Evolutionary conservation across 1,284 basidiomycete species (phyloP).

Genomic region (Ganoderma resinaceum): DNA sequence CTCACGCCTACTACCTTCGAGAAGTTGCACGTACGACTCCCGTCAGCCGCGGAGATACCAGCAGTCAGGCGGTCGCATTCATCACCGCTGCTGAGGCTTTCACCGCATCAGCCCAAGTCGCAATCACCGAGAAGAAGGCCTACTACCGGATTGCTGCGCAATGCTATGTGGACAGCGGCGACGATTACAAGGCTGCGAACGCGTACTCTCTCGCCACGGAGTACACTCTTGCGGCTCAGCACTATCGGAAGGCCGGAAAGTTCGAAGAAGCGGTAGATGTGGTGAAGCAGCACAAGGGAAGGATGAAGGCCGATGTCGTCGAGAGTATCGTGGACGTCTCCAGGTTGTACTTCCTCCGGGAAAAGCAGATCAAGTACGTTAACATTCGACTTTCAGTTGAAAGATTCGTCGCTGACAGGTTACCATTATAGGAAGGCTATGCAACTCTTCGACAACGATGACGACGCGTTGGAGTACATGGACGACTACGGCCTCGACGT

Average conservation of each 20-base stretch:
- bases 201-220: conserved; percentile 52
- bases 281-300: conserved; percentile 42
- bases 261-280: conserved; percentile 64
- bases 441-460: conserved; percentile 55
- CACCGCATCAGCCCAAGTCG: conserved; percentile 45
- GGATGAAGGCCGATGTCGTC: conserved; percentile 45
- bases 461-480: conserved; percentile 65
- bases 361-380: conserved; percentile 52
- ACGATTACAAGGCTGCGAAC: conserved; percentile 53
- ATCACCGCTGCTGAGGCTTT: conserved; percentile 58
- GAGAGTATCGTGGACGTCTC: conserved; percentile 55
- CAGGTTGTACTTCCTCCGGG: conserved; percentile 58
- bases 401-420: too few relatives aligned
- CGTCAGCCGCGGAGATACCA: conserved; percentile 42
- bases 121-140: conserved; percentile 37
- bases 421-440: conserved; percentile 49
- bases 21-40: conserved; percentile 45
- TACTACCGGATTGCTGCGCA: conserved; percentile 61
- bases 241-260: conserved; percentile 54
- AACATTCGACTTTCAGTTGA: not conserved
- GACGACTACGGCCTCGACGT: conserved; percentile 62
- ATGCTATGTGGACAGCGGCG: conserved; percentile 53
- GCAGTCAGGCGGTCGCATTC: conserved; percentile 47
- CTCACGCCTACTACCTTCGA: conserved; percentile 53
- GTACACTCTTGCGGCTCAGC: conserved; percentile 52